These are phyloP conservation scores for Starmerella tilneyi DNA, from an alignment of 805 yeast species.

Conservation along the genomic window DNA sequence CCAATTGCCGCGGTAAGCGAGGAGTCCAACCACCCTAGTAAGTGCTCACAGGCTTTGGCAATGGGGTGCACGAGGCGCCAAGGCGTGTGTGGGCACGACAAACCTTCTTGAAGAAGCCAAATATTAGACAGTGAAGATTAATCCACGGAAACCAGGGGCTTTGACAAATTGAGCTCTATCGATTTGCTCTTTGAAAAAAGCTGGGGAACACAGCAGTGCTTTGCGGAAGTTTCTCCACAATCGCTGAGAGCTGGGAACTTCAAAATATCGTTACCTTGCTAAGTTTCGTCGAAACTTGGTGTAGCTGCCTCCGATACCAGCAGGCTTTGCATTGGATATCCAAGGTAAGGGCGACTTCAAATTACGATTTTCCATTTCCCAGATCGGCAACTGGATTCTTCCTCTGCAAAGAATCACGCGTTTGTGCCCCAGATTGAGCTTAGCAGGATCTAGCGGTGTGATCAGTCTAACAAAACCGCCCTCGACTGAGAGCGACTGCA, in stretches of 20 bases:
- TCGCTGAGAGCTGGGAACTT: neutral
- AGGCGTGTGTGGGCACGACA: too few relatives aligned
- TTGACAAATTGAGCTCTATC: too few relatives aligned
- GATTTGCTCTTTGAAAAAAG: too few relatives aligned
- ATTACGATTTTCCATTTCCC: slow-evolving; percentile 38
- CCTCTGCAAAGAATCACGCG: slow-evolving; percentile 15
- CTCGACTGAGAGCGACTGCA: slow-evolving; percentile 51
- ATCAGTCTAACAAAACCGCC: slow-evolving; percentile 43
- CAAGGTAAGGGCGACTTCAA: slow-evolving; percentile 36
- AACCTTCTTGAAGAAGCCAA: too few relatives aligned
- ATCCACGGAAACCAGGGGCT: too few relatives aligned
- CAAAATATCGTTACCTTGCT: slow-evolving; percentile 25
- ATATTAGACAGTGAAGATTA: too few relatives aligned
- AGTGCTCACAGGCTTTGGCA: too few relatives aligned
- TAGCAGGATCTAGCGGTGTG: slow-evolving; percentile 34
- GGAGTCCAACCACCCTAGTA: too few relatives aligned
- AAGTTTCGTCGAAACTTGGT: slow-evolving; percentile 52
- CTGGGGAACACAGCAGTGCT: too few relatives aligned
- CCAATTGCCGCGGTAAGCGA: too few relatives aligned
- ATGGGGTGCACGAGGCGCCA: too few relatives aligned
- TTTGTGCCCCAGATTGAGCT: slow-evolving; percentile 1
- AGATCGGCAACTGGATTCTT: slow-evolving; percentile 45
- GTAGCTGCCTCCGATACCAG: slow-evolving; percentile 41
- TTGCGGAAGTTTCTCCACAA: neutral
- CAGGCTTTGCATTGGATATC: slow-evolving; percentile 28